Evolutionary conservation across 441 rosid species (phyloP).

Genomic region (Erysimum cheiri): DNA sequence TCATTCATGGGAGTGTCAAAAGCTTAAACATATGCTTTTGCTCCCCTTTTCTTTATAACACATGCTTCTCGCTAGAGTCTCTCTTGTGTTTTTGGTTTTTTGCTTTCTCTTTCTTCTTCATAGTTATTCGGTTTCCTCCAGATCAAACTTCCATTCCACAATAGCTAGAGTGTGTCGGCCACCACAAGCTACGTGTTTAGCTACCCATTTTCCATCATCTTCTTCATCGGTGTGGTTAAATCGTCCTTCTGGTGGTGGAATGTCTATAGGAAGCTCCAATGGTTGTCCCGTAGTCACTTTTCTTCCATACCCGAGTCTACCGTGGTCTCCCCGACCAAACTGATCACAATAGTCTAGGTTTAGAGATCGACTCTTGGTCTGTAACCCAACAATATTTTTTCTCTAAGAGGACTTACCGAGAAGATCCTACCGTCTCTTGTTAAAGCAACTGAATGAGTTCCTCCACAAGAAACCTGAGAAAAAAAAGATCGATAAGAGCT

Average conservation of each 20-base stretch:
- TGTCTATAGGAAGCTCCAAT: constrained; percentile 76
- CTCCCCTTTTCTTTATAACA: constrained; percentile 37
- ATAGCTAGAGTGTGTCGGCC: constrained; percentile 93
- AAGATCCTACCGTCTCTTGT: constrained; percentile 83
- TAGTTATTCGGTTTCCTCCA: constrained; percentile 37
- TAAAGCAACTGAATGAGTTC: constrained; percentile 98
- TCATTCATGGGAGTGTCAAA: constrained; percentile 39
- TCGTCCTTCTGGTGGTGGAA: constrained; percentile 55
- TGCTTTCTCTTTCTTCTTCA: constrained; percentile 17
- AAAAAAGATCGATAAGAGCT: constrained; percentile 32
- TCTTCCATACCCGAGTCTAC: constrained; percentile 91
- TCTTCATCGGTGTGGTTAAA: constrained; percentile 51
- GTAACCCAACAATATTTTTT: not conserved
- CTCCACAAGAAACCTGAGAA: constrained; percentile 92
- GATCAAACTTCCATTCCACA: constrained; percentile 72
- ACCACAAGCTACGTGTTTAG: constrained; percentile 85
- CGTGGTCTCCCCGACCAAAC: constrained; percentile 99
- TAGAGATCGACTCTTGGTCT: not conserved
- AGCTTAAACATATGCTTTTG: constrained; percentile 36
- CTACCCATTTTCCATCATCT: constrained; percentile 69
- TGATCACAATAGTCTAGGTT: constrained; percentile 45
- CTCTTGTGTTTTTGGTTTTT: not conserved
- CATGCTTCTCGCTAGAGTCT: constrained; percentile 10
- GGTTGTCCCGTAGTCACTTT: constrained; percentile 94
- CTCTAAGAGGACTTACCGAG: constrained; percentile 65